These are phyloP conservation scores for Cutaneotrichosporon spelunceum DNA, from an alignment of 1,284 basidiomycete genomes.

Conservation along the genomic window DNA sequence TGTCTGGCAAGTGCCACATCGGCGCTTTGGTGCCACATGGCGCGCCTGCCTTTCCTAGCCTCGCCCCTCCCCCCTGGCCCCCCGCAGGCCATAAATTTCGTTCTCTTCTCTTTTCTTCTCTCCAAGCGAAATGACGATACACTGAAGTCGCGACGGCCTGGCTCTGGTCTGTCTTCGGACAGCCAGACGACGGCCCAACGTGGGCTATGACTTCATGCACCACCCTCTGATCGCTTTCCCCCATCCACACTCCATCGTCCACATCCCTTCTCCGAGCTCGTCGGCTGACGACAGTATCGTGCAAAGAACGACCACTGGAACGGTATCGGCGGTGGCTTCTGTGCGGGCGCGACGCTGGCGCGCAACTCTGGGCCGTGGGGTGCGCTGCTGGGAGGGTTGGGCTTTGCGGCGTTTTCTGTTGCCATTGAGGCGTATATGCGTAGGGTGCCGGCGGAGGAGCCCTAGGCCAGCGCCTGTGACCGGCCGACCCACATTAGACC, in stretches of 20 bases:
- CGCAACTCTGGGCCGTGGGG: constrained; percentile 79
- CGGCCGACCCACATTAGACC: constrained; percentile 6
- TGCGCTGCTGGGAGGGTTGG: constrained; percentile 73
- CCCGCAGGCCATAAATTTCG: constrained; percentile 1
- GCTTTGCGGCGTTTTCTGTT: constrained; percentile 85
- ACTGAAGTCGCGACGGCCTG: constrained; percentile 12
- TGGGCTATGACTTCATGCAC: constrained; percentile 17
- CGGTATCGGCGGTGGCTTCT: constrained; percentile 55
- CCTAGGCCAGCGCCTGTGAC: constrained; percentile 30
- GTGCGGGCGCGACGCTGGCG: constrained; percentile 72
- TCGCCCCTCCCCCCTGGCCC: background rate
- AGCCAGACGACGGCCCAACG: background rate
- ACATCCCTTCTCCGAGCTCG: background rate
- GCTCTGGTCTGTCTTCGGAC: background rate
- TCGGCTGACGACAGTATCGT: constrained; percentile 64
- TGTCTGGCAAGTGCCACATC: constrained; percentile 6
- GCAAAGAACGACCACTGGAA: constrained; percentile 94
- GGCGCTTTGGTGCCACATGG: background rate
- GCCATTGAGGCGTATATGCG: constrained; percentile 83
- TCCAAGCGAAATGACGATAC: constrained; percentile 12
- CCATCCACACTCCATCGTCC: background rate
- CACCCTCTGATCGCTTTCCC: constrained; percentile 13
- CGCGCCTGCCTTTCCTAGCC: constrained; percentile 3
- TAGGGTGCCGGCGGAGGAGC: constrained; percentile 78
- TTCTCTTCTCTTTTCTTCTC: background rate